These are phyloP conservation scores for Vigna hirtella DNA, from an alignment of 306 rosid species.

Conservation along the genomic window DNA sequence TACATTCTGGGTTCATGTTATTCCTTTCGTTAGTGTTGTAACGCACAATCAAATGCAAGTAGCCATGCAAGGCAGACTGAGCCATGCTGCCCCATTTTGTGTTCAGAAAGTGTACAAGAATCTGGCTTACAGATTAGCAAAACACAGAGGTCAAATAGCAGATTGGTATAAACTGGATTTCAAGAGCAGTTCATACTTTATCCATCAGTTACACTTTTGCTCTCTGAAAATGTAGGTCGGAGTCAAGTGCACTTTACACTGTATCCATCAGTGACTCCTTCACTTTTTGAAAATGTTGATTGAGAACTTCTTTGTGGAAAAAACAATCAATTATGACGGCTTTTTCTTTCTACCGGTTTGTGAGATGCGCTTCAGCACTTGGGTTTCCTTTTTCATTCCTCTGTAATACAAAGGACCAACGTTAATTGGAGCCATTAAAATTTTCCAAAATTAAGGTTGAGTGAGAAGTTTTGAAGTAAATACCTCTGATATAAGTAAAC, in stretches of 20 bases:
- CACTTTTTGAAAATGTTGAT: slow-evolving; percentile 27
- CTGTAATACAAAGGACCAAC: slow-evolving; percentile 52
- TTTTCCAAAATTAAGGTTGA: slow-evolving; percentile 26
- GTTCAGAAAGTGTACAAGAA: slow-evolving; percentile 29
- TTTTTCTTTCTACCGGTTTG: slow-evolving; percentile 67
- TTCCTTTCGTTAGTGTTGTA: slow-evolving; percentile 28
- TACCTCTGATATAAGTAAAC: slow-evolving; percentile 75
- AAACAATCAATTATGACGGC: slow-evolving; percentile 54
- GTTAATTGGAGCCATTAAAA: slow-evolving; percentile 1
- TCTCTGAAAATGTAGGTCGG: slow-evolving; percentile 29
- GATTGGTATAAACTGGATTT: slow-evolving; percentile 33
- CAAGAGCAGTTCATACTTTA: slow-evolving; percentile 1
- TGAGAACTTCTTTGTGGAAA: slow-evolving; percentile 32
- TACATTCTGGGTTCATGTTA: background rate
- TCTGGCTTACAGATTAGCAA: slow-evolving; percentile 18
- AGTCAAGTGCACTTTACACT: background rate
- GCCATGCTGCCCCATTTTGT: slow-evolving; percentile 3
- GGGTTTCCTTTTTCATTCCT: slow-evolving; percentile 63
- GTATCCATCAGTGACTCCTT: slow-evolving; percentile 25
- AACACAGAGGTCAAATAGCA: slow-evolving; percentile 20
- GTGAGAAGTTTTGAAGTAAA: slow-evolving; percentile 24
- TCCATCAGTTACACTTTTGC: slow-evolving; percentile 29
- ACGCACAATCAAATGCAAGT: slow-evolving; percentile 31
- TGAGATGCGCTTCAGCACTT: slow-evolving; percentile 65
- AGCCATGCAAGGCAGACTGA: slow-evolving; percentile 12